Evolutionary conservation across 2,329 filamentous ascomycete species (phyloP), one percentile per base, ranked within the genome.

Genomic region (Penicillium psychrosexuale): DNA sequence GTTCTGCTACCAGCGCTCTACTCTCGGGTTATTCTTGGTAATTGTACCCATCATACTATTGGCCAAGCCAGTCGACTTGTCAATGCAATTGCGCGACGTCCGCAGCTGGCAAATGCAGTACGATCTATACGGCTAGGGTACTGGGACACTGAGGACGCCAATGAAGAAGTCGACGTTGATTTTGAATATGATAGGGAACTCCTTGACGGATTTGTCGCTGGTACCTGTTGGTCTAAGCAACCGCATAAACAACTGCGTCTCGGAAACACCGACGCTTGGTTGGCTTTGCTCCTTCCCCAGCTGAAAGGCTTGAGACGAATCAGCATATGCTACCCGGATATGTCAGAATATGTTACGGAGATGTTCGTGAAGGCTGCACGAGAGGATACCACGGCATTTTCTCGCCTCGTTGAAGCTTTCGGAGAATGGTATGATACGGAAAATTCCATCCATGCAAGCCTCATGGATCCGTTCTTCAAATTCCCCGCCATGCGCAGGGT

Each of bases 211-310:
- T 6, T 48, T 17, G 7, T 48, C 27, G 17, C 27, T 3, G 47
- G 17, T 22, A 40, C 47, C 3, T 24, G 24, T 15, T 48, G 47
- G 47, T 45, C 43, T 5, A 33, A 1, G 1, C 34, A 48, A 15
- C 47, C 36, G 5, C 1, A n/a, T 3, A 4, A 2, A 3, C 8
- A 31, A 11, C 17, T 48, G 17, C 12, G 7, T 2, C 24, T n/a
- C 8, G 47, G 47, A 40, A 48, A 51, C 4, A 45, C 48, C 8
- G 48, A 51, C 13, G 48, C 48, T 36, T 51, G 48, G 39, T 28
- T 51, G 8, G 48, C 39, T 22, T 12, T 51, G 39, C 39, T 51
- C 12, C 37, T 51, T 11, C 48, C 48, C 9, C 48, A 51, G 9
- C 31, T 51, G n/a, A 51, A 19, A 44, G 40, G 31, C 39, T 9